These are phyloP conservation scores for Elaeis oleifera DNA, from an alignment of 202 grass and related monocot species.

Conservation along the genomic window DNA sequence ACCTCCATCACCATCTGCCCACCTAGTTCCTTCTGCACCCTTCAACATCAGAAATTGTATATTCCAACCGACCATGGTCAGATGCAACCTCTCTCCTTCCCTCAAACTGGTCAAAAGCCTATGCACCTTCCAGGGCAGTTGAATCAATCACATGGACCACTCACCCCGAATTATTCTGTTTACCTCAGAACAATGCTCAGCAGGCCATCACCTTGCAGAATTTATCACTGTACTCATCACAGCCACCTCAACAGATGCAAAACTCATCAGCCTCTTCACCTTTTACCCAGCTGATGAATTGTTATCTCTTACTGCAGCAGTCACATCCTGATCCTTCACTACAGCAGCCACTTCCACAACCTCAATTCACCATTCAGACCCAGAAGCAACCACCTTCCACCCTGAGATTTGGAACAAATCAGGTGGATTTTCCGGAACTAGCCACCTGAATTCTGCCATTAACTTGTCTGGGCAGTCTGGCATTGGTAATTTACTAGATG, in stretches of 20 bases:
- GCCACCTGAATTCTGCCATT: conserved; percentile 19
- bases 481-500: conserved; percentile 53
- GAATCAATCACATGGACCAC: conserved; percentile 21
- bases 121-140: conserved; percentile 21
- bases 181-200: conserved; percentile 29
- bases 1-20: conserved; percentile 36
- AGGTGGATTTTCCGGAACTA: conserved; percentile 21
- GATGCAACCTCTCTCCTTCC: conserved; percentile 30
- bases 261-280: conserved; percentile 30
- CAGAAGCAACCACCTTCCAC: conserved; percentile 9
- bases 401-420: not conserved
- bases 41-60: conserved; percentile 39
- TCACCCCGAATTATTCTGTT: conserved; percentile 25
- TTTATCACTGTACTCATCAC: conserved; percentile 16
- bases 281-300: conserved; percentile 22
- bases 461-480: conserved; percentile 22
- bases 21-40: conserved; percentile 26
- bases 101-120: conserved; percentile 26
- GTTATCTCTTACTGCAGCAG: conserved; percentile 23
- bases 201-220: conserved; percentile 16
- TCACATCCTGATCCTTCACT: conserved; percentile 12
- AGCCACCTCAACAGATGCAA: conserved; percentile 29
- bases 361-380: not conserved
- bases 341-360: conserved; percentile 11
- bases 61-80: conserved; percentile 35